A percentile compares a stretch with the other conserved stretches of the same genome.
These are phyloP conservation scores for Diddensiella santjacobensis DNA, from an alignment of 805 yeast species.

Conservation along the genomic window DNA sequence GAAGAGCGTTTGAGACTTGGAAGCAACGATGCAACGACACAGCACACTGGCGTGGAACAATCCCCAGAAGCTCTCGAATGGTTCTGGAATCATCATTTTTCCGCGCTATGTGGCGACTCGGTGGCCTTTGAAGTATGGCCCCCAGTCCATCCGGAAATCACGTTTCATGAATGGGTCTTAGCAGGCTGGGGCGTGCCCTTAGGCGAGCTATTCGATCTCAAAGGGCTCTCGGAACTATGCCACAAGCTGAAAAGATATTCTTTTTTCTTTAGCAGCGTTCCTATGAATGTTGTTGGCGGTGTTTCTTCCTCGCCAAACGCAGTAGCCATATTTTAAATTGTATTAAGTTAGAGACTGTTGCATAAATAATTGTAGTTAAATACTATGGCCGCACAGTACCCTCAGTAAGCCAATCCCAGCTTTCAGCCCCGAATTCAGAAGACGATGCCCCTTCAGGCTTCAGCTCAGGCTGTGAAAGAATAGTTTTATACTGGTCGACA, in stretches of 20 bases:
- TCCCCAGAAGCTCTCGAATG: constrained; percentile 28
- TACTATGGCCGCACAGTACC: no score
- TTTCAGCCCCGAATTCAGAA: neutral
- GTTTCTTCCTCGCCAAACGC: constrained; percentile 42
- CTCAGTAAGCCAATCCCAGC: neutral
- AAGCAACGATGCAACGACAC: constrained; percentile 12
- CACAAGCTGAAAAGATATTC: constrained; percentile 26
- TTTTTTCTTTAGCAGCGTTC: constrained; percentile 34
- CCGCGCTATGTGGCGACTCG: constrained; percentile 32
- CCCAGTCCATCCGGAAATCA: constrained; percentile 8
- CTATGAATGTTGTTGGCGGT: constrained; percentile 35
- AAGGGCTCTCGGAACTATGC: constrained; percentile 30
- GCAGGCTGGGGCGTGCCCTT: constrained; percentile 37
- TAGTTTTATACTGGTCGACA: constrained; percentile 15
- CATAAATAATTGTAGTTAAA: no score
- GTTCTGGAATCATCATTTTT: constrained; percentile 31
- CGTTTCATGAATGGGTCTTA: constrained; percentile 20
- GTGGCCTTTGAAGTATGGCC: constrained; percentile 31
- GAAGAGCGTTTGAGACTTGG: constrained; percentile 12
- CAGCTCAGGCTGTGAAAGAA: constrained; percentile 24
- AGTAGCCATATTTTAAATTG: constrained; percentile 37
- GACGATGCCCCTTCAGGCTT: neutral
- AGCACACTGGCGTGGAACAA: constrained; percentile 28
- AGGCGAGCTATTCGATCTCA: constrained; percentile 36
- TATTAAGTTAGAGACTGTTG: no score